These are phyloP conservation scores for Colletotrichum coccodes DNA, from an alignment of 2,329 filamentous ascomycete species.

Conservation along the genomic window DNA sequence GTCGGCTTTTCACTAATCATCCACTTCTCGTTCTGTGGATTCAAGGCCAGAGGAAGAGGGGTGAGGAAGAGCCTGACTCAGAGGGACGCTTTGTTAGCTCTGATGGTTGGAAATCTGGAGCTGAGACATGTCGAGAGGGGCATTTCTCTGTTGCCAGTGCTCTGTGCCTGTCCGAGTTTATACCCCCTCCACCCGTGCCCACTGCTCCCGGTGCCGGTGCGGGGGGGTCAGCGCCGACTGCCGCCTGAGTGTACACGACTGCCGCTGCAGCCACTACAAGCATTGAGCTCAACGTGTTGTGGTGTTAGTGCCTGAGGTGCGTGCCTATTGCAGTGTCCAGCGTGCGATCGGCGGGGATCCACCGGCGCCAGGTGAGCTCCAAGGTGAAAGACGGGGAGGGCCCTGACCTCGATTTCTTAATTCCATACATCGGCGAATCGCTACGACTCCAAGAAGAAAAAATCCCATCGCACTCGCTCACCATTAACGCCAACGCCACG, in stretches of 20 bases:
- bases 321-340: not conserved
- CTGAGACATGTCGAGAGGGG: conserved; percentile 4
- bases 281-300: not conserved
- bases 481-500: not conserved
- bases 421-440: not conserved
- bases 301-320: not conserved
- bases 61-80: conserved; percentile 4
- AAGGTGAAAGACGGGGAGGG: not conserved
- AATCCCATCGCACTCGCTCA: not conserved
- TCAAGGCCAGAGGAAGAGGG: not conserved
- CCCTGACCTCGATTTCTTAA: not conserved
- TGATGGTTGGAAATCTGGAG: not conserved
- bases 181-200: conserved; percentile 11
- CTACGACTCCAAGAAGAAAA: not conserved
- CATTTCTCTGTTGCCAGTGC: not conserved
- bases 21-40: conserved; percentile 22
- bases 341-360: not conserved
- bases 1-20: not conserved
- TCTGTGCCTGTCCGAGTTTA: not conserved
- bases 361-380: not conserved
- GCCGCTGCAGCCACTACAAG: not conserved
- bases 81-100: not conserved
- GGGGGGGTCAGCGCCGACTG: not conserved
- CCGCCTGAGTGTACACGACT: not conserved
- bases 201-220: conserved; percentile 13